These are phyloP conservation scores for Paramecium primaurelia DNA, from an alignment of 73 alveolate species.

Conservation along the genomic window DNA sequence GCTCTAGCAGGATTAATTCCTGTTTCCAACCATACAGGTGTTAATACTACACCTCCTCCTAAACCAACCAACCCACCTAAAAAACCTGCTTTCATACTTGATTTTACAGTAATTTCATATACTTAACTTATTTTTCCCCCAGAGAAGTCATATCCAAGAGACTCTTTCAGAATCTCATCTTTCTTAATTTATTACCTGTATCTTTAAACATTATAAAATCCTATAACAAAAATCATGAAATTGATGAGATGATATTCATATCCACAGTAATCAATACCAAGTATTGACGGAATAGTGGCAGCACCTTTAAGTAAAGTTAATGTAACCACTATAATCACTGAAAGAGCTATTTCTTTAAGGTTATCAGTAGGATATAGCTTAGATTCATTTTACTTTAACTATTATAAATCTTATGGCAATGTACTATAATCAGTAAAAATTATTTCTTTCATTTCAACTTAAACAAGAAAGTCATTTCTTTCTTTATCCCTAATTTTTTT, in stretches of 20 bases:
- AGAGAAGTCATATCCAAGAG: neutral
- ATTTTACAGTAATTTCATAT: slow-evolving; percentile 1
- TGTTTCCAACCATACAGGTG: slow-evolving; percentile 74
- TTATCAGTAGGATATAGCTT: neutral
- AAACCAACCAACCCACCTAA: slow-evolving; percentile 79
- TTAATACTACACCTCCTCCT: slow-evolving; percentile 87
- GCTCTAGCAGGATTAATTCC: slow-evolving; percentile 82
- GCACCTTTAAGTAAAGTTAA: neutral
- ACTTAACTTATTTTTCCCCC: neutral
- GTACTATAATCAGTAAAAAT: neutral
- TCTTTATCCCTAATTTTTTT: neutral
- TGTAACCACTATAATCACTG: neutral
- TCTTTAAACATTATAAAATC: slow-evolving; percentile 25
- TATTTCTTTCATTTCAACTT: neutral
- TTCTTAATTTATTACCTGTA: neutral
- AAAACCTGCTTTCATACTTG: slow-evolving; percentile 34
- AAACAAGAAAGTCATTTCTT: neutral
- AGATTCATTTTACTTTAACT: neutral
- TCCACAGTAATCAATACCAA: neutral
- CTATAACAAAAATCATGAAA: neutral
- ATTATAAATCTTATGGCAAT: neutral
- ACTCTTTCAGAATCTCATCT: neutral
- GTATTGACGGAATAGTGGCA: neutral
- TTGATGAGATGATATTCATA: neutral
- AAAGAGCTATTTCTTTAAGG: neutral